Evolutionary conservation across 352 stramenopile species (phyloP).

Genomic region (Globisporangium uncinulatum): DNA sequence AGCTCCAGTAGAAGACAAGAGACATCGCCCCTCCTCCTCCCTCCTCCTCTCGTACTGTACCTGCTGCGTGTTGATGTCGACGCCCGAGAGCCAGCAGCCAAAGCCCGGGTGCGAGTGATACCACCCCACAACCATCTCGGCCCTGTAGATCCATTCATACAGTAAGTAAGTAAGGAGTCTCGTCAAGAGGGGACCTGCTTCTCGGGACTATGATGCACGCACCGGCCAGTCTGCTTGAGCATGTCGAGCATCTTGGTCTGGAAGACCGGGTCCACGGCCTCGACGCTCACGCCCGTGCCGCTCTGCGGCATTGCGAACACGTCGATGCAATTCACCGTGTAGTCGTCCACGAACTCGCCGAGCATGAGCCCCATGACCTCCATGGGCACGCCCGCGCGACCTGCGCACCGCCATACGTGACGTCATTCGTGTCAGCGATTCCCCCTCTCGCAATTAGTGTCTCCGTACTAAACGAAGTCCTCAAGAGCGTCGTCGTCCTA

Average conservation of each 20-base stretch:
- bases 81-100: constrained; percentile 98
- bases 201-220: constrained; percentile 1
- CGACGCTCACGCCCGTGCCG: constrained; percentile 92
- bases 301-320: constrained; percentile 99
- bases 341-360: constrained; percentile 99
- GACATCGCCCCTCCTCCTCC: too few relatives aligned
- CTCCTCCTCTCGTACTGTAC: constrained; percentile 11
- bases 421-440: background rate
- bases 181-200: too few relatives aligned
- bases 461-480: background rate
- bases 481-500: too few relatives aligned
- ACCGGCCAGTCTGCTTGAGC: constrained; percentile 97
- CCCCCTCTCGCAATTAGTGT: too few relatives aligned
- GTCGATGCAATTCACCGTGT: constrained; percentile 99
- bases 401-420: constrained; percentile 15
- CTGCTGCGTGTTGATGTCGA: constrained; percentile 99
- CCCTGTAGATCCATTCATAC: constrained; percentile 16
- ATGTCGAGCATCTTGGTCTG: constrained; percentile 99
- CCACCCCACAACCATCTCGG: constrained; percentile 96
- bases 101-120: constrained; percentile 99
- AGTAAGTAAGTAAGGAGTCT: too few relatives aligned
- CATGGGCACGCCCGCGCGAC: constrained; percentile 98
- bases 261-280: constrained; percentile 99
- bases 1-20: too few relatives aligned
- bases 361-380: constrained; percentile 99